Conservation (phyloP, 2,329 filamentous ascomycete species). For the Nannizziopsis barbatae region DNA sequence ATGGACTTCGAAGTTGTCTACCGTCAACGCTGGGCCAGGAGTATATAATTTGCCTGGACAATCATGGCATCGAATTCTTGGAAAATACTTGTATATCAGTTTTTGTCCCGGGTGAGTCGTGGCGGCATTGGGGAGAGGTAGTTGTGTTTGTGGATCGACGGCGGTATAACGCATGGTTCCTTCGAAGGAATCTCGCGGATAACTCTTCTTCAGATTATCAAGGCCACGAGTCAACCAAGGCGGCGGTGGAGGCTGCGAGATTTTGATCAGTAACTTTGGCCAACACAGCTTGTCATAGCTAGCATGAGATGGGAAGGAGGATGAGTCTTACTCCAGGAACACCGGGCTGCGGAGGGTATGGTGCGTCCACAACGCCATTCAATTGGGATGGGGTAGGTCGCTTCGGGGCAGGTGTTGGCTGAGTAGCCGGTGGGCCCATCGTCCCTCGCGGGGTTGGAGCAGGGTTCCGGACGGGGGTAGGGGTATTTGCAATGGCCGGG, state of each 20-base stretch:
- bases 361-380: slow-evolving; percentile 36
- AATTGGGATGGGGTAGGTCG: slow-evolving; percentile 28
- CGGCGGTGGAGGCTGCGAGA: slow-evolving; percentile 63
- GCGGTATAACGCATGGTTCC: slow-evolving; percentile 82
- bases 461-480: slow-evolving; percentile 21
- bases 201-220: slow-evolving; percentile 54
- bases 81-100: slow-evolving; percentile 70
- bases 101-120: slow-evolving; percentile 45
- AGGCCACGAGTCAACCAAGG: slow-evolving; percentile 70
- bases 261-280: slow-evolving; percentile 14
- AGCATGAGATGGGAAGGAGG: slow-evolving; percentile 9
- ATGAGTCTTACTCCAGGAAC: slow-evolving; percentile 35
- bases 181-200: slow-evolving; percentile 76
- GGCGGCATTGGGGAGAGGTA: slow-evolving; percentile 47
- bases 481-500: slow-evolving; percentile 26
- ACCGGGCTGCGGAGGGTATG: slow-evolving; percentile 33
- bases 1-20: slow-evolving; percentile 87
- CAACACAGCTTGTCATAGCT: slow-evolving; percentile 3
- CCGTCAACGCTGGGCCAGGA: slow-evolving; percentile 70
- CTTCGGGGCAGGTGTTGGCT: slow-evolving; percentile 20
- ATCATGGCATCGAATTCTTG: slow-evolving; percentile 81
- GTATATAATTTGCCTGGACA: slow-evolving; percentile 93
- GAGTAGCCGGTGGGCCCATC: slow-evolving; percentile 22
- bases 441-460: slow-evolving; percentile 34
- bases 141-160: slow-evolving; percentile 60